Evolutionary conservation across 768 basidiomycete species (phyloP), one percentile per base, ranked within the genome.

Genomic region (Sarcodon sp.): DNA sequence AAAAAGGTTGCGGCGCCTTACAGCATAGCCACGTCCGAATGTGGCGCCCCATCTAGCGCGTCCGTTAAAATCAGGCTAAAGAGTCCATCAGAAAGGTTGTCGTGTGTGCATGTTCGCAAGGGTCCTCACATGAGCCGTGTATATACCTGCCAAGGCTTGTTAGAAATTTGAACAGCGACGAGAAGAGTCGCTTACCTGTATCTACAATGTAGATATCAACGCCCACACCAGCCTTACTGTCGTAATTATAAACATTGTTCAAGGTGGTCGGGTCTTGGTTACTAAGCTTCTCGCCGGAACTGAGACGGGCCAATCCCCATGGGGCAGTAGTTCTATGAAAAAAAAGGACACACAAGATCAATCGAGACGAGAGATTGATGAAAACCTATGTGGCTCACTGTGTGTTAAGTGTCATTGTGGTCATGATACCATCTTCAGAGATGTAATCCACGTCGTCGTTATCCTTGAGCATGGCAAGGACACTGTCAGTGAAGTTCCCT

Each of bases 121-220:
- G 36, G 32, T 31, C 46, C 51, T 34, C 32, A 50, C 50, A 51
- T 34, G 39, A 2, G 15, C 39, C 7, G 27, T 13, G 13, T 16
- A 41, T 15, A 41, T 41, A 41, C 39, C 39, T 41, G 15, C 13
- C 8, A 13, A 41, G 13, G 21, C 21, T 27, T 27, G 21, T 27
- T 4, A 27, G 4, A 27, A 2, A 4, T 27, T 4, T 4, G 21
- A 27, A 27, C 21, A 27, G 21, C 8, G 27, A 4, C 39, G 39
- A 41, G 27, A 9, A 27, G 27, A 41, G 7, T 16, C 13, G 27
- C 39, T 16, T 9, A 41, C 39, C 39, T 1, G 39, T 41, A 67
- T 67, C 71, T 46, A 72, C 57, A 43, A 72, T 53, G 51, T 70
- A 72, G 51, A 73, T 62, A 53, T 68, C 67, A 33, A 67, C 67